Percentiles rank a stretch among this genome's conserved stretches.
These are phyloP conservation scores for Alternaria arborescens DNA, from an alignment of 2,329 filamentous ascomycete genomes.

Conservation along the genomic window DNA sequence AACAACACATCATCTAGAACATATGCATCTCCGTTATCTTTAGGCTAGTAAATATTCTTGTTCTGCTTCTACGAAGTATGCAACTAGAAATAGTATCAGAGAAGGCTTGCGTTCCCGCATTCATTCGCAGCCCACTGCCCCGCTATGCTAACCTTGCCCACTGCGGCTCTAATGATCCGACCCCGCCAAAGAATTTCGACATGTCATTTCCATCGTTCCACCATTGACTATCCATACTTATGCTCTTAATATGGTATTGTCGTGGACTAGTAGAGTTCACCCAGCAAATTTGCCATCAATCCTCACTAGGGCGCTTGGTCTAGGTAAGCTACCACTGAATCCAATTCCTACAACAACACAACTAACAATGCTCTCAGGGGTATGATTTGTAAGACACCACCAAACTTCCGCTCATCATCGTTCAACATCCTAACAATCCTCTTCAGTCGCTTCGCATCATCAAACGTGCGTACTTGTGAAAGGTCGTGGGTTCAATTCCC, in stretches of 20 bases:
- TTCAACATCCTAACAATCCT: neutral
- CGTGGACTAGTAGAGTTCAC: no score
- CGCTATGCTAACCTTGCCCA: neutral
- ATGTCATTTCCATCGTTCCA: neutral
- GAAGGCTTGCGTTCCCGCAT: neutral
- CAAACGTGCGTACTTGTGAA: slow-evolving; percentile 22
- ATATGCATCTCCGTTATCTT: no score
- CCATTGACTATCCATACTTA: no score
- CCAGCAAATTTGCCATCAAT: neutral
- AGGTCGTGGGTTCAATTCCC: slow-evolving; percentile 39
- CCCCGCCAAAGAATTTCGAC: neutral
- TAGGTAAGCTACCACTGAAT: neutral
- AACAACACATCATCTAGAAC: no score
- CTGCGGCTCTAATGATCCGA: neutral
- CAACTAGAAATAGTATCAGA: neutral
- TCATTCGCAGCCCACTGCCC: neutral
- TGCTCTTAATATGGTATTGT: no score
- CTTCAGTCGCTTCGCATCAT: slow-evolving; percentile 28
- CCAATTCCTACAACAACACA: no score
- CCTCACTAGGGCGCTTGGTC: slow-evolving; percentile 11
- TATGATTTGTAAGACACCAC: slow-evolving; percentile 15
- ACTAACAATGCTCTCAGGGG: neutral
- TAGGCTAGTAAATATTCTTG: no score
- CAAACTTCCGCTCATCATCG: neutral
- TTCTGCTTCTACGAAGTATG: neutral